Evolutionary conservation across 345 rosid species (phyloP).

Genomic region (Cardiospermum halicacabum): DNA sequence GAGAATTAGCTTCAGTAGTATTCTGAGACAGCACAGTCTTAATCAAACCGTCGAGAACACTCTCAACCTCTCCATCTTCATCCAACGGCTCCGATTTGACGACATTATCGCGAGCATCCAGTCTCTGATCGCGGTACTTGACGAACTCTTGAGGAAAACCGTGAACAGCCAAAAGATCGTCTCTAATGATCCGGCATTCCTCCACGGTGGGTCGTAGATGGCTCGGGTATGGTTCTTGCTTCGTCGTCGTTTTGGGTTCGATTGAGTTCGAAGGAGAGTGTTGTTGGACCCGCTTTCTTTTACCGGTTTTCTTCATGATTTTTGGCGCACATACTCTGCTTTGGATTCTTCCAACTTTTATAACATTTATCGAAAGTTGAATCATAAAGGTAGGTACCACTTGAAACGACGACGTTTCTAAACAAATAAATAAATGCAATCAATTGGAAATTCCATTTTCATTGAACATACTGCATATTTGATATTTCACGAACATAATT

Average conservation of each 20-base stretch:
- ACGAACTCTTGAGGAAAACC: constrained; percentile 57
- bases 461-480: not conserved
- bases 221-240: constrained; percentile 42
- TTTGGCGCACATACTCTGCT: not conserved
- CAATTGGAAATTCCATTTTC: too few relatives aligned
- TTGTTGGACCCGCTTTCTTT: constrained; percentile 33
- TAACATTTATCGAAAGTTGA: too few relatives aligned
- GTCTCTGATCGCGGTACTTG: constrained; percentile 57
- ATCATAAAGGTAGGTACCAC: not conserved
- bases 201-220: constrained; percentile 41
- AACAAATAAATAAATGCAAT: not conserved
- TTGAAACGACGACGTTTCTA: not conserved
- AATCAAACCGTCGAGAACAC: constrained; percentile 74
- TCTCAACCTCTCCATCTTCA: constrained; percentile 37
- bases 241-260: constrained; percentile 18
- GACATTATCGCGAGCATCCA: not conserved
- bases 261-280: not conserved
- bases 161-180: constrained; percentile 49
- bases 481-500: too few relatives aligned
- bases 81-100: constrained; percentile 22
- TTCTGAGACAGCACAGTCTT: constrained; percentile 82
- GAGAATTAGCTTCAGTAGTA: constrained; percentile 69
- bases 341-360: not conserved
- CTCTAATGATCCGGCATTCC: constrained; percentile 49
- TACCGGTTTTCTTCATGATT: constrained; percentile 37